Base-by-base conservation (phyloP, 2,329 filamentous ascomycete species). In the Tricladium varicosporioides region DNA sequence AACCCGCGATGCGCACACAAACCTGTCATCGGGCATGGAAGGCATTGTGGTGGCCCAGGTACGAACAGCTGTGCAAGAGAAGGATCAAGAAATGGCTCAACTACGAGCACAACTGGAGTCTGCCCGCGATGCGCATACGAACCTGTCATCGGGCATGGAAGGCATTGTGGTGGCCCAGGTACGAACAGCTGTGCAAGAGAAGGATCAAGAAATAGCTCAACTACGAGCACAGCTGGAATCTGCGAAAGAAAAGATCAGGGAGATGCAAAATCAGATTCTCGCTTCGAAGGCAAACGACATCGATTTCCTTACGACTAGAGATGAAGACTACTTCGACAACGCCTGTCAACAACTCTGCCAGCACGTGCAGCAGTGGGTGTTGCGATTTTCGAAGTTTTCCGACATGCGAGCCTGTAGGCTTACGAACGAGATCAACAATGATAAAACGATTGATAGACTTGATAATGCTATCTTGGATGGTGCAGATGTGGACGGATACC, bases 331-430 rank as follows among this genome's bases (percentile, higher is more conserved):
- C 78, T 97, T 99, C 70, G 92, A 97, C 69, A 85, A 85, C 67
- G 89, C 92, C 44, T 99, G 94, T 72, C 92, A 97, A 72, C 89
- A 95, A 73, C 85, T 99, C 46, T 99, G 92, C 74, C 89, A 93
- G 65, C 92, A 97, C 71, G 91, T 97, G 44, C 92, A 97, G 72
- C 92, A 96, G 75, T 99, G 94, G 94, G 92, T 99, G 51, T 78
- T 97, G 65, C 90, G 94, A 69, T 99, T 99, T 78, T 97, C 92
- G 66, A 97, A 97, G 72, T 94, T 95, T 75, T 97, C 92, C 49
- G 93, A 97, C 74, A 91, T 92, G 77, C 88, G 90, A 65, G 83
- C 90, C 57, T 97, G 92, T 72, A 89, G 91, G 56, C 76, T 91
- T 58, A 92, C 92, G 10, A 86, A 80, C 59, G 90, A 97, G 70